Percentiles rank a stretch among this genome's conserved stretches.
Evolutionary conservation across 176 grass and related monocot species (phyloP).

Genomic region (Zoysia japonica): DNA sequence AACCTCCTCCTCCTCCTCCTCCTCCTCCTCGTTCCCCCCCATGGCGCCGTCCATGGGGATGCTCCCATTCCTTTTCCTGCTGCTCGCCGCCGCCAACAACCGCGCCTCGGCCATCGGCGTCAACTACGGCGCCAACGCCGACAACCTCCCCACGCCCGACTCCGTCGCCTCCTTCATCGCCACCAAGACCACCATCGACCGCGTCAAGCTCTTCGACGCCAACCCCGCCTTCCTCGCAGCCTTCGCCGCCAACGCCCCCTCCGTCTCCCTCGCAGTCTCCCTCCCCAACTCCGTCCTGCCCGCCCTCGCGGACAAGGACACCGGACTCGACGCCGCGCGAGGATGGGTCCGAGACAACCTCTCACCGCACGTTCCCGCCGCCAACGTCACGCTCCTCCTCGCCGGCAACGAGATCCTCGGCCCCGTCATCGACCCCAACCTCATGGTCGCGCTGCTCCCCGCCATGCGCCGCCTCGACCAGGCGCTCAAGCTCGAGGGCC

Average conservation of each 20-base stretch:
- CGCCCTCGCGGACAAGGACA: conserved; percentile 34
- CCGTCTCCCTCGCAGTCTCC: conserved; percentile 57
- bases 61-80: not conserved
- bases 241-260: conserved; percentile 51
- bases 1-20: not conserved
- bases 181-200: conserved; percentile 51
- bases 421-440: conserved; percentile 25
- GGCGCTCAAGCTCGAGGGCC: conserved; percentile 47
- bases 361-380: conserved; percentile 50
- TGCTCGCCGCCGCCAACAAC: not conserved
- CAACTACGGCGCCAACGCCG: conserved; percentile 79
- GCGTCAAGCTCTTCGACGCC: conserved; percentile 89
- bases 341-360: conserved; percentile 68
- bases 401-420: conserved; percentile 84
- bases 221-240: conserved; percentile 79
- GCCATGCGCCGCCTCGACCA: conserved; percentile 61
- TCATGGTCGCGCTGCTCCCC: conserved; percentile 55
- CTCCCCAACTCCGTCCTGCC: conserved; percentile 65
- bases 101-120: conserved; percentile 56
- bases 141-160: conserved; percentile 69
- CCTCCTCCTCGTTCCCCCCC: not conserved
- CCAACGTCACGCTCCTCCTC: conserved; percentile 64
- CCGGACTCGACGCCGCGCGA: conserved; percentile 40
- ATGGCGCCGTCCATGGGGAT: not conserved
- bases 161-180: conserved; percentile 60